Conservation (phyloP, 2,329 filamentous ascomycete genomes). For the Fusarium hostae region DNA sequence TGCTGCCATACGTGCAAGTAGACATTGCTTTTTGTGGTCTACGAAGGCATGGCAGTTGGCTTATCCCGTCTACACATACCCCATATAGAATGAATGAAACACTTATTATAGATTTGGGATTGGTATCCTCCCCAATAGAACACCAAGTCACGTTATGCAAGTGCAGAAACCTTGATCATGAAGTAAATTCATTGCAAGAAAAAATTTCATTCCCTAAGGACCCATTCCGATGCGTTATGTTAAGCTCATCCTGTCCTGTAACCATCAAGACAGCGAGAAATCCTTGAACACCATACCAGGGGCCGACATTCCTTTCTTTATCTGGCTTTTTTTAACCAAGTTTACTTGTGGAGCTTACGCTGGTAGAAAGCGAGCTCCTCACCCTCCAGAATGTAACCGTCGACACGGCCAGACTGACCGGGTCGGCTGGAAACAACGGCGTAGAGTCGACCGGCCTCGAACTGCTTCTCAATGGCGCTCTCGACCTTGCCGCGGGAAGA, state of each 20-base stretch:
- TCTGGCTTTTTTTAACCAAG: slow-evolving; percentile 29
- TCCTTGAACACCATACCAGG: slow-evolving; percentile 53
- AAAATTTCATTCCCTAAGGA: slow-evolving; percentile 53
- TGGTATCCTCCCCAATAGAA: background rate
- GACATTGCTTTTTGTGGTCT: background rate
- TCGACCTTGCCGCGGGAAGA: slow-evolving; percentile 93
- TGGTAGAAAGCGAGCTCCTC: slow-evolving; percentile 99
- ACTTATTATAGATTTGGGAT: slow-evolving; percentile 3
- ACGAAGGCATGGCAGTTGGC: slow-evolving; percentile 5
- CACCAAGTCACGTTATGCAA: slow-evolving; percentile 29
- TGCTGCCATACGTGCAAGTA: slow-evolving; percentile 21
- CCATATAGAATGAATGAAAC: slow-evolving; percentile 15
- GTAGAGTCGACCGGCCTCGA: slow-evolving; percentile 98
- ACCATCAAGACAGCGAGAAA: slow-evolving; percentile 51
- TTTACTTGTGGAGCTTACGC: slow-evolving; percentile 98
- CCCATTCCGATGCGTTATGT: slow-evolving; percentile 52
- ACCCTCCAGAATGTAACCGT: slow-evolving; percentile 98
- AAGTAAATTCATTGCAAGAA: slow-evolving; percentile 49
- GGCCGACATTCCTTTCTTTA: slow-evolving; percentile 41
- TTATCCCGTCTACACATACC: background rate
- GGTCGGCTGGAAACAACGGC: slow-evolving; percentile 93
- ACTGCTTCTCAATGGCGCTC: slow-evolving; percentile 92
- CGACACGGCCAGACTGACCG: slow-evolving; percentile 94
- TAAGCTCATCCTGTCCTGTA: slow-evolving; percentile 52
- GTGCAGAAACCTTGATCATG: slow-evolving; percentile 44